phyloP scores from a whole-genome alignment of 345 rosid genomes.

The Hypericum androsaemum region DNA sequence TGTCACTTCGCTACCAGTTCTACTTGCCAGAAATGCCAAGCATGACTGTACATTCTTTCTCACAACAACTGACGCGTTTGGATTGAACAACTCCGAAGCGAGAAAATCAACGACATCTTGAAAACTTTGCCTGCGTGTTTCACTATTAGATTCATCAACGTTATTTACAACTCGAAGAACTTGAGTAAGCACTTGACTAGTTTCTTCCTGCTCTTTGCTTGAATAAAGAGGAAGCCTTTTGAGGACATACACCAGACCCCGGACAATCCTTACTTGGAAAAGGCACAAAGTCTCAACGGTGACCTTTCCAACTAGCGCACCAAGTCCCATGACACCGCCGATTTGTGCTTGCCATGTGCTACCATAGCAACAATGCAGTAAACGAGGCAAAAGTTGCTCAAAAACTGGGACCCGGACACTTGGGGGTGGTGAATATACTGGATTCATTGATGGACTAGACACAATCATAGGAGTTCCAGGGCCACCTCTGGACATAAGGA shows the following conservation, averaged over 20 bases:
- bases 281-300: conserved; percentile 84
- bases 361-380: conserved; percentile 95
- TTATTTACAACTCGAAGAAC: conserved; percentile 96
- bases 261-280: conserved; percentile 84
- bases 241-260: conserved; percentile 84
- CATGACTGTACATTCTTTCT: conserved; percentile 96
- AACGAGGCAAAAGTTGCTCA: conserved; percentile 96
- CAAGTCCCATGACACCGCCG: conserved; percentile 99
- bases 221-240: conserved; percentile 86
- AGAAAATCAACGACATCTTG: conserved; percentile 89
- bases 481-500: conserved; percentile 79
- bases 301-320: conserved; percentile 93
- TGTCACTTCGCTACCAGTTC: conserved; percentile 96
- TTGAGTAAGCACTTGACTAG: conserved; percentile 96
- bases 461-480: conserved; percentile 92
- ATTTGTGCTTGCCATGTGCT: conserved; percentile 97
- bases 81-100: conserved; percentile 89
- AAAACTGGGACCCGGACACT: conserved; percentile 88
- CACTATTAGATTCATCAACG: conserved; percentile 93
- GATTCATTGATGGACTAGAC: conserved; percentile 98
- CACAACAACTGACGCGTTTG: conserved; percentile 73
- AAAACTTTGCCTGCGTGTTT: conserved; percentile 81
- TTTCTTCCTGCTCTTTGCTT: conserved; percentile 94
- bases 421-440: conserved; percentile 90
- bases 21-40: conserved; percentile 89